A percentile compares a stretch with the other conserved stretches of the same genome.
These are phyloP conservation scores for Raphanus raphanistrum DNA, from an alignment of 345 rosid species.

Conservation along the genomic window DNA sequence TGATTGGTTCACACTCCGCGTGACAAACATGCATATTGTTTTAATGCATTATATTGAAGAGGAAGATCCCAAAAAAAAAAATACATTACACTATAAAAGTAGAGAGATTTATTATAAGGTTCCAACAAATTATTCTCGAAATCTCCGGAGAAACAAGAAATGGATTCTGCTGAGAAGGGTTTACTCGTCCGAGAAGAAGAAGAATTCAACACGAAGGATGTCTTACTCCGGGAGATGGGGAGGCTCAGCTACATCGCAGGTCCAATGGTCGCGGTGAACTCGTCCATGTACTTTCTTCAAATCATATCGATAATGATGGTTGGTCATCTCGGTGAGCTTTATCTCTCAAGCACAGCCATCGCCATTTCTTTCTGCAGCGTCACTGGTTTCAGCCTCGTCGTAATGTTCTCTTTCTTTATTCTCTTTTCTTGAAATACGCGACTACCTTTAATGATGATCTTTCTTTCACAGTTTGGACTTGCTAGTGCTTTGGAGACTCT, in stretches of 20 bases:
- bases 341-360: constrained; percentile 73
- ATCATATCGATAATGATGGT: constrained; percentile 68
- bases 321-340: constrained; percentile 78
- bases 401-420: constrained; percentile 17
- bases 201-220: background rate
- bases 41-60: background rate
- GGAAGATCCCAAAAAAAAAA: background rate
- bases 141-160: background rate
- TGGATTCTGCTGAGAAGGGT: background rate
- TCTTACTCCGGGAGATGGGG: constrained; percentile 44
- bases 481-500: constrained; percentile 76
- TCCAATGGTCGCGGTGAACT: constrained; percentile 66
- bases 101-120: background rate
- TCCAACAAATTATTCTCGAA: background rate
- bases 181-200: background rate
- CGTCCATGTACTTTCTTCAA: constrained; percentile 54
- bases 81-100: background rate
- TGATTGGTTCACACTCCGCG: background rate
- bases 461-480: constrained; percentile 50
- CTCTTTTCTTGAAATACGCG: background rate
- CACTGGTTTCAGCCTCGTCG: constrained; percentile 75
- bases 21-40: background rate
- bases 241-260: constrained; percentile 52
- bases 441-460: too few species aligned
- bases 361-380: constrained; percentile 62